phyloP scores from a whole-genome alignment of 208 protist species.

The Wallacemonas sp. region DNA sequence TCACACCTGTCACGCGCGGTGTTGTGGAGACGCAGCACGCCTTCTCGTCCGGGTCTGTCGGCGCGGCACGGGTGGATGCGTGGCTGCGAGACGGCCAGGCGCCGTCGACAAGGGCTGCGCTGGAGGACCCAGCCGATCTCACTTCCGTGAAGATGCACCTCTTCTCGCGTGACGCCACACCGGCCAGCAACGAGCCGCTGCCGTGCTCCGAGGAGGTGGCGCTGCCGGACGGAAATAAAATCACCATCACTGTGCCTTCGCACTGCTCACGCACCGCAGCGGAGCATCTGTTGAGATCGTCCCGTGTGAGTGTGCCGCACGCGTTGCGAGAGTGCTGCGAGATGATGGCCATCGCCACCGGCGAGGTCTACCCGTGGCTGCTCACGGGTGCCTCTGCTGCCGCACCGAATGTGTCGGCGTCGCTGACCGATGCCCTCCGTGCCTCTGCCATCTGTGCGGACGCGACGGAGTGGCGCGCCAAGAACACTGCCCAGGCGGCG shows the following conservation, averaged over 20 bases:
- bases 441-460: conserved; percentile 21
- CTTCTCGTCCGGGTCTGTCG: background rate
- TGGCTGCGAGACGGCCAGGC: conserved; percentile 9
- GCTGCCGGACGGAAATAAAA: conserved; percentile 47
- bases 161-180: conserved; percentile 12
- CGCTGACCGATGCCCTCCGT: conserved; percentile 25
- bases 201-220: conserved; percentile 24
- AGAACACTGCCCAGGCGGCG: conserved; percentile 39
- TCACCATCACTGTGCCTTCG: background rate
- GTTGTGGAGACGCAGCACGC: conserved; percentile 40
- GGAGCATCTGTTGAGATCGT: conserved; percentile 28
- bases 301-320: conserved; percentile 27
- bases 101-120: conserved; percentile 8
- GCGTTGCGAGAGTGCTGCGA: conserved; percentile 28
- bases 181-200: background rate
- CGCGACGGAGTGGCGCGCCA: conserved; percentile 28
- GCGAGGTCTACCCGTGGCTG: conserved; percentile 37
- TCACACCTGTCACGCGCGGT: conserved; percentile 48
- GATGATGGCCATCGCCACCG: conserved; percentile 21
- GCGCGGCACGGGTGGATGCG: conserved; percentile 9
- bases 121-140: background rate
- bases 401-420: conserved; percentile 9
- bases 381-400: conserved; percentile 36
- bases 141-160: conserved; percentile 18
- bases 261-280: background rate